A percentile compares a stretch with the other conserved stretches of the same genome.
These are phyloP conservation scores for Clonostachys solani DNA, from an alignment of 2,329 filamentous ascomycete species.

Conservation along the genomic window DNA sequence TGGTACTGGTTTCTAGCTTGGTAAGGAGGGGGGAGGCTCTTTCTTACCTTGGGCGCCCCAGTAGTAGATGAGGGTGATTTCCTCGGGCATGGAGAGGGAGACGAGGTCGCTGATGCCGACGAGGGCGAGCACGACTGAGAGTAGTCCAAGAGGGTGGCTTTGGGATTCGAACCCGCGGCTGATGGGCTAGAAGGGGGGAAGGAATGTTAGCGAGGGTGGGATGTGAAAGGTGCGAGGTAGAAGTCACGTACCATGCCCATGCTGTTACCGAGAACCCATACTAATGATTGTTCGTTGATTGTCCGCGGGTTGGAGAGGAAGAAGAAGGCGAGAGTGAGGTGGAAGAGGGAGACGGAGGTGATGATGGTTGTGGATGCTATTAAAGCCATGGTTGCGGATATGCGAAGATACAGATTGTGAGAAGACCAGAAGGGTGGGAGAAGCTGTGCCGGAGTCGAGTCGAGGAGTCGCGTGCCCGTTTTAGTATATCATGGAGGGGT, in stretches of 20 bases:
- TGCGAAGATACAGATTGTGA: too few species aligned
- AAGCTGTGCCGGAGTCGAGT: too few species aligned
- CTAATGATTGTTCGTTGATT: conserved; percentile 74
- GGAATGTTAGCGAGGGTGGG: too few species aligned
- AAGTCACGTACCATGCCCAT: conserved; percentile 68
- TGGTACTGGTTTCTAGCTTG: background rate
- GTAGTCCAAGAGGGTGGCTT: conserved; percentile 68
- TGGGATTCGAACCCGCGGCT: conserved; percentile 64
- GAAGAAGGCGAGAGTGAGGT: conserved; percentile 79
- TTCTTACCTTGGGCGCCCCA: conserved; percentile 62
- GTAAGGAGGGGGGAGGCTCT: conserved; percentile 33
- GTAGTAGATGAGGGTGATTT: conserved; percentile 57
- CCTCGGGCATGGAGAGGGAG: conserved; percentile 64
- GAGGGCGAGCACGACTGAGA: conserved; percentile 62
- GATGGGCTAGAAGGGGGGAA: conserved; percentile 42
- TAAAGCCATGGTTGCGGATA: conserved; percentile 61
- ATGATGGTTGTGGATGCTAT: conserved; percentile 79
- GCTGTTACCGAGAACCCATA: conserved; percentile 77
- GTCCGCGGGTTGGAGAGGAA: conserved; percentile 70
- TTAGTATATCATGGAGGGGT: too few species aligned
- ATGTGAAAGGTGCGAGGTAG: background rate
- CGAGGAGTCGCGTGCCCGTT: too few species aligned
- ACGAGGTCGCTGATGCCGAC: conserved; percentile 61
- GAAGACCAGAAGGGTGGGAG: too few species aligned
- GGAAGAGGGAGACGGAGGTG: conserved; percentile 76